Evolutionary conservation across 2,329 filamentous ascomycete genomes (phyloP).

Genomic region (Cordyceps cicadae): DNA sequence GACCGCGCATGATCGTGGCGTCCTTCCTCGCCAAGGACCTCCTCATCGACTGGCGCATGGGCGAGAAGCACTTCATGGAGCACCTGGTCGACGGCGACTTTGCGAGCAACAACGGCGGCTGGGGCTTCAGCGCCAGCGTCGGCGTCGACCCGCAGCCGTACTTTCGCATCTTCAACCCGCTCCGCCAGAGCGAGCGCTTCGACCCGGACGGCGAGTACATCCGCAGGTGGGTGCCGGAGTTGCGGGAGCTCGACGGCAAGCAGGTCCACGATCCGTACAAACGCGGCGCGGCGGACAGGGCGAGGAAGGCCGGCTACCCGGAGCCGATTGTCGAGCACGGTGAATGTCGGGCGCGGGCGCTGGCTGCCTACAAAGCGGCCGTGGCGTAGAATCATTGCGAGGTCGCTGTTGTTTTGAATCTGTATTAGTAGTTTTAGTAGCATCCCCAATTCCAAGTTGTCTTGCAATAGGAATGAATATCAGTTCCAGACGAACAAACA

Average conservation of each 20-base stretch:
- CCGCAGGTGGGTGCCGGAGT: constrained; percentile 70
- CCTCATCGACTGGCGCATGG: constrained; percentile 74
- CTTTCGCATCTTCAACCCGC: constrained; percentile 82
- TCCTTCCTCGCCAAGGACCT: constrained; percentile 76
- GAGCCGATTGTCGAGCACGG: constrained; percentile 68
- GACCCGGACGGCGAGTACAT: constrained; percentile 74
- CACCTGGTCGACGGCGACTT: constrained; percentile 72
- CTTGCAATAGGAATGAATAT: background rate
- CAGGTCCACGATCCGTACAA: constrained; percentile 76
- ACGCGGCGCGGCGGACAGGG: constrained; percentile 49
- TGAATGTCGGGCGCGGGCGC: constrained; percentile 54
- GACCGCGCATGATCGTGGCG: constrained; percentile 74
- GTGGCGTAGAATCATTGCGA: background rate
- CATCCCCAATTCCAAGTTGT: background rate
- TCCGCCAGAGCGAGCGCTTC: constrained; percentile 79
- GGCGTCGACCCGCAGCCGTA: constrained; percentile 84
- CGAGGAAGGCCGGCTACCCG: constrained; percentile 64
- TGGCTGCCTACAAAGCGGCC: constrained; percentile 59
- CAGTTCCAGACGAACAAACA: no score
- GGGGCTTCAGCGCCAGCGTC: constrained; percentile 51
- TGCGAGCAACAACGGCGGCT: constrained; percentile 63
- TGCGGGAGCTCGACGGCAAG: constrained; percentile 53
- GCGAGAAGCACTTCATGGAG: constrained; percentile 77
- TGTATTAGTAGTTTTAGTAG: background rate
- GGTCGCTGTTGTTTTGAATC: background rate